Base-by-base conservation (phyloP, 192 early-diverging fungal genomes). In the Funneliformis mosseae region DNA sequence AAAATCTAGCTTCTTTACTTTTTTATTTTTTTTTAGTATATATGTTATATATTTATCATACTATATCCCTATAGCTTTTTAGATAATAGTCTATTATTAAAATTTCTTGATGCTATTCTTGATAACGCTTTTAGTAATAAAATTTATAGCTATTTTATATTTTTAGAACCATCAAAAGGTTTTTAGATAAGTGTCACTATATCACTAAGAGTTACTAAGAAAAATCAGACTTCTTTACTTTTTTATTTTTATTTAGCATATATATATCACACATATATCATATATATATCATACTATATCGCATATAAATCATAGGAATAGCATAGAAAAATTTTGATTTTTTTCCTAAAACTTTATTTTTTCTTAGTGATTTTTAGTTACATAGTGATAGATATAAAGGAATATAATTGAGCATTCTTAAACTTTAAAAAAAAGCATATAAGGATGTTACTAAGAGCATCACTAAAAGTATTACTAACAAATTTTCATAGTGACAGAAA, bases 211-310 rank as follows among this genome's bases (percentile, higher is more conserved):
- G 68, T 70, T 38, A 43, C 68, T 70, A 33, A 43, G 68, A 70
- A 70, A 70, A 39, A 8, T 70, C 68, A n/a, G 42, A 70, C 68
- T 70, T 70, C 33, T 70, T 70, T 70, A 41, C 68, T 70, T 70
- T 41, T 70, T 70, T 70, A 21, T 70, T 70, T 41, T 70, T 39
- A 41, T 41, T 41, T 21, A n/a, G n/a, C n/a, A 21, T 23, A 18
- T 10, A 21, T n/a, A 7, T 23, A 23, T 62, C 7, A 23, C n/a
- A 18, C 60, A 62, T 62, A 62, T 62, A 62, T 62, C 23, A 25
- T 25, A 62, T 5, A 62, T 21, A n/a, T n/a, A n/a, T n/a, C n/a
- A n/a, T n/a, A n/a, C n/a, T n/a, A n/a, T n/a, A n/a, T n/a, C n/a
- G n/a, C n/a, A n/a, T n/a, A n/a, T n/a, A n/a, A n/a, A n/a, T n/a